Conservation (phyloP, 805 yeast species). For the Suhomyces sp. region DNA sequence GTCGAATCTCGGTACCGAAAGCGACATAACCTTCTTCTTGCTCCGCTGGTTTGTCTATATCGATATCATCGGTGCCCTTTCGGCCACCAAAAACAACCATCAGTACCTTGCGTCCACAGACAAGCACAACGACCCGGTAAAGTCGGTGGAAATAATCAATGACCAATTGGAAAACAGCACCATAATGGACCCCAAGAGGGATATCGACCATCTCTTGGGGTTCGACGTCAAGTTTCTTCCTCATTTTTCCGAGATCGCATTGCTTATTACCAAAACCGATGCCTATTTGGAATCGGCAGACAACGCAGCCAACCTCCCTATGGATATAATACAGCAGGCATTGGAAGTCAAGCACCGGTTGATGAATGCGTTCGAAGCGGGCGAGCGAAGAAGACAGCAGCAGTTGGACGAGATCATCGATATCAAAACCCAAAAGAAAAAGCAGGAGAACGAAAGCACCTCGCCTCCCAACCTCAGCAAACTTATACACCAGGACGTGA, state of each 20-base stretch:
- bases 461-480: constrained; percentile 17
- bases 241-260: constrained; percentile 48
- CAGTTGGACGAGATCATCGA: constrained; percentile 20
- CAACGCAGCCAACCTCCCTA: constrained; percentile 13
- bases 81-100: constrained; percentile 45
- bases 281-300: constrained; percentile 10
- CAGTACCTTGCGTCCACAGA: constrained; percentile 27
- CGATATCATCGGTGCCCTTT: constrained; percentile 60
- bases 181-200: constrained; percentile 26
- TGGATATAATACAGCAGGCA: constrained; percentile 30
- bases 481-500: constrained; percentile 28
- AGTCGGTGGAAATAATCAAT: constrained; percentile 17
- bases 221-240: constrained; percentile 64
- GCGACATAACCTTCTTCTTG: constrained; percentile 51
- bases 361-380: constrained; percentile 17
- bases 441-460: constrained; percentile 1
- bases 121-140: constrained; percentile 17
- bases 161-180: neutral
- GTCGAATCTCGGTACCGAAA: constrained; percentile 21
- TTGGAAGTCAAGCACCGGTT: constrained; percentile 32
- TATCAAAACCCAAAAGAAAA: constrained; percentile 4
- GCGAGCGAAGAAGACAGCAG: constrained; percentile 26
- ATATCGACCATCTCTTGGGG: constrained; percentile 63
- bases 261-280: constrained; percentile 30
- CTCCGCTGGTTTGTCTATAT: constrained; percentile 68